Evolutionary conservation across 176 grass and related monocot species (phyloP).

Genomic region (Echinochloa phyllopogon): DNA sequence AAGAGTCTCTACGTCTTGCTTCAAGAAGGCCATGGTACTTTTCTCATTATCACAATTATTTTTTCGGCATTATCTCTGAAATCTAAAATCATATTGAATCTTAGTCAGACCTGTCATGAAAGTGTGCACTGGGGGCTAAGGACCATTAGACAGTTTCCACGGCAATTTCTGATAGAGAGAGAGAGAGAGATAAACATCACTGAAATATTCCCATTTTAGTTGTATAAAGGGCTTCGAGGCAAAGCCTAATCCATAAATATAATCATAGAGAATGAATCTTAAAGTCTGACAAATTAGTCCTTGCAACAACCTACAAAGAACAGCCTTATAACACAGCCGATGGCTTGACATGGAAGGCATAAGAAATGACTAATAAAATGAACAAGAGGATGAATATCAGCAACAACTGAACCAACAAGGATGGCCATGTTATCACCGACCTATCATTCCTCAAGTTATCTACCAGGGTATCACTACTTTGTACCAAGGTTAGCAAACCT

Average conservation of each 20-base stretch:
- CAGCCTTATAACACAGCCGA: background rate
- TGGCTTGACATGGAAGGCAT: background rate
- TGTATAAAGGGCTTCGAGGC: background rate
- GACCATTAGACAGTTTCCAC: background rate
- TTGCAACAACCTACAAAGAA: background rate
- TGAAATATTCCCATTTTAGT: background rate
- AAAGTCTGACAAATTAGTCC: background rate
- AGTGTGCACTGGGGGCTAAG: background rate
- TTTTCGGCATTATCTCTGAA: background rate
- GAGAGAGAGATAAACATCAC: too few relatives aligned
- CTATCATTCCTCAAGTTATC: conserved; percentile 17
- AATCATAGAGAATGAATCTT: background rate
- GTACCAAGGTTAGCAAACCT: conserved; percentile 2
- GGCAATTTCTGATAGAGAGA: background rate
- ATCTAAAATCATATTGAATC: conserved; percentile 2
- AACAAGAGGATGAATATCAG: conserved; percentile 1
- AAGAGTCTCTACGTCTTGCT: background rate
- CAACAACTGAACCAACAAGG: background rate
- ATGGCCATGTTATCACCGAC: conserved; percentile 12
- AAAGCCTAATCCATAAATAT: background rate
- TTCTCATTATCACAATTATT: too few relatives aligned
- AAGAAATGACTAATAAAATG: background rate
- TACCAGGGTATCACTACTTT: background rate
- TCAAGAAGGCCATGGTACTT: background rate
- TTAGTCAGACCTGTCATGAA: background rate